These are phyloP conservation scores for Cladosporium sp. DNA, from an alignment of 2,329 filamentous ascomycete species.

Conservation along the genomic window DNA sequence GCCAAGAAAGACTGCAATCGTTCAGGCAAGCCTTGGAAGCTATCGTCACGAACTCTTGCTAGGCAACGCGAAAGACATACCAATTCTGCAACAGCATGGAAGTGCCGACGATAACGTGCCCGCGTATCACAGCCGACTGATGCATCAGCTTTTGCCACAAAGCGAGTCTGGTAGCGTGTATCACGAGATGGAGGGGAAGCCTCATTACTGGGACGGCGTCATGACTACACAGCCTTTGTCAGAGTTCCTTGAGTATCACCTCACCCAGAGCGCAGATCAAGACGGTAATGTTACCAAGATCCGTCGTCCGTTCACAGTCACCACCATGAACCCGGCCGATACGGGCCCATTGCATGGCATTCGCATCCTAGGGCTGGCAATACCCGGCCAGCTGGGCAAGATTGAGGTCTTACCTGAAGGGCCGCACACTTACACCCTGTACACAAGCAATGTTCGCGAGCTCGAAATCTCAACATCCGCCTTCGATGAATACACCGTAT, in stretches of 20 bases:
- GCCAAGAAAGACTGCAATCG: slow-evolving; percentile 48
- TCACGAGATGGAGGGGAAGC: slow-evolving; percentile 50
- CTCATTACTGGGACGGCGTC: slow-evolving; percentile 57
- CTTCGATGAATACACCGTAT: slow-evolving; percentile 23
- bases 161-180: slow-evolving; percentile 47
- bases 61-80: slow-evolving; percentile 53
- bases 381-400: slow-evolving; percentile 53
- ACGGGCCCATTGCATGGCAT: slow-evolving; percentile 56
- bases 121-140: slow-evolving; percentile 56
- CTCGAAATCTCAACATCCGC: slow-evolving; percentile 26
- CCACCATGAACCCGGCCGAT: slow-evolving; percentile 54
- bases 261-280: slow-evolving; percentile 27
- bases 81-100: slow-evolving; percentile 59
- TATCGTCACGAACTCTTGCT: slow-evolving; percentile 59
- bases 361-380: slow-evolving; percentile 50
- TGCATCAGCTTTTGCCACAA: slow-evolving; percentile 52
- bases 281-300: slow-evolving; percentile 21
- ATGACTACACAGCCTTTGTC: slow-evolving; percentile 54
- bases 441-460: slow-evolving; percentile 45
- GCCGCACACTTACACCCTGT: slow-evolving; percentile 38
- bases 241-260: slow-evolving; percentile 48
- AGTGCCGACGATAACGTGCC: slow-evolving; percentile 60
- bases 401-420: slow-evolving; percentile 42
- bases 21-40: slow-evolving; percentile 52
- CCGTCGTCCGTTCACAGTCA: slow-evolving; percentile 46